Evolutionary conservation across 768 basidiomycete species (phyloP).

Genomic region (Tylopilus felleus): DNA sequence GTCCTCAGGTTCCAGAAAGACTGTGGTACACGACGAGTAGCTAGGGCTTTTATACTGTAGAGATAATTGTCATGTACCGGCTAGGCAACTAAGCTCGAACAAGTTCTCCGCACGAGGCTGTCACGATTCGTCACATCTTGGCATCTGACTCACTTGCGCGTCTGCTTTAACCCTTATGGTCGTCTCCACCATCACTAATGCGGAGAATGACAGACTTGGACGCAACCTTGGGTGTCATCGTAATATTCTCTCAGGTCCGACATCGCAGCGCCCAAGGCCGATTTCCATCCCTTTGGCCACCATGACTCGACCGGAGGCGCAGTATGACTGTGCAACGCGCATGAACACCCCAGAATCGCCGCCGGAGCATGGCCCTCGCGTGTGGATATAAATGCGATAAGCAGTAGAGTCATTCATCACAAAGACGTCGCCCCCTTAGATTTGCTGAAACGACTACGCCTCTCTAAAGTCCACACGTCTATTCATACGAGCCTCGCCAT

Average conservation of each 20-base stretch:
- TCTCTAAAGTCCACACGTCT: not conserved
- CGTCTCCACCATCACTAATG: not conserved
- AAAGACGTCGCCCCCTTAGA: not conserved
- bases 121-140: no score
- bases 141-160: not conserved
- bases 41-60: no score
- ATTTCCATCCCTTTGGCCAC: not conserved
- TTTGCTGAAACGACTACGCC: not conserved
- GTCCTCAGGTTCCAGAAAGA: no score
- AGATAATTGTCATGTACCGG: no score
- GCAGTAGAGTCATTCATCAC: not conserved
- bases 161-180: no score
- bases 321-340: not conserved
- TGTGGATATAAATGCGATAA: slow-evolving; percentile 4
- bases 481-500: not conserved
- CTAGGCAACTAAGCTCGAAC: no score
- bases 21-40: no score
- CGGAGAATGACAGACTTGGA: not conserved
- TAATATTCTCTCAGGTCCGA: not conserved
- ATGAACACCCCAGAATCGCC: no score
- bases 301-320: slow-evolving; percentile 4
- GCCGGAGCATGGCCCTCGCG: no score
- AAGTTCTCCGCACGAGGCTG: no score
- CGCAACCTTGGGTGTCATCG: no score
- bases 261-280: not conserved